A percentile compares a stretch with the other conserved stretches of the same genome.
Conservation (phyloP, 1,284 basidiomycete species). For the Neolentinus lepideus region DNA sequence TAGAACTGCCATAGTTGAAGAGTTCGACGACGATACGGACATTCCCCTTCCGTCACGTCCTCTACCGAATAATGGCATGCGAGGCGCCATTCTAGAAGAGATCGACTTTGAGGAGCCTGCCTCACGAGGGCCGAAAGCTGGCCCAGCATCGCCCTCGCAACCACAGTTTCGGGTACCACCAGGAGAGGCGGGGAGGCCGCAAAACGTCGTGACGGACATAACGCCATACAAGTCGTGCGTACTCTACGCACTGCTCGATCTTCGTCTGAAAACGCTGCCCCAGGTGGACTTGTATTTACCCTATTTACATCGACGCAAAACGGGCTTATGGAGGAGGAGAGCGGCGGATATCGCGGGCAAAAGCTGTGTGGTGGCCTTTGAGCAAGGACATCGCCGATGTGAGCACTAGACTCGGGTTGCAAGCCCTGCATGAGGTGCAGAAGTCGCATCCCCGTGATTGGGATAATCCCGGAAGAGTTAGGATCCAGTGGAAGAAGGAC, state of each 20-base stretch:
- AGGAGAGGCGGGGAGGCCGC: constrained; percentile 9
- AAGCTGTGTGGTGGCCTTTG: constrained; percentile 91
- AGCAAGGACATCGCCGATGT: constrained; percentile 90
- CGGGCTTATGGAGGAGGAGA: constrained; percentile 78
- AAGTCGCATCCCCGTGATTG: constrained; percentile 93
- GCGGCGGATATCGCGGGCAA: constrained; percentile 73
- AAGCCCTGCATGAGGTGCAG: constrained; percentile 80
- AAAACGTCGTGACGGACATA: constrained; percentile 54
- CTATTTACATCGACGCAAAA: constrained; percentile 96
- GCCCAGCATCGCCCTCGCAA: constrained; percentile 44
- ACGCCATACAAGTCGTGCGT: constrained; percentile 75
- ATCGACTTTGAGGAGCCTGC: constrained; percentile 36
- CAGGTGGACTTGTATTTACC: constrained; percentile 94
- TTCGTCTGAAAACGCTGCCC: constrained; percentile 3
- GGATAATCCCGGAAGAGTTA: constrained; percentile 92
- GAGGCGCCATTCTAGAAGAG: constrained; percentile 74
- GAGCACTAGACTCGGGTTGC: constrained; percentile 67
- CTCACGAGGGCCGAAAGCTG: constrained; percentile 20
- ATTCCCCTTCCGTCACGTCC: constrained; percentile 62
- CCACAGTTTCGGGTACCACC: constrained; percentile 20
- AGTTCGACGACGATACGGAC: constrained; percentile 89
- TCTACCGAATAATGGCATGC: constrained; percentile 57
- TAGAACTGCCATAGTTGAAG: constrained; percentile 54
- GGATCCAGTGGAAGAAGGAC: constrained; percentile 86
- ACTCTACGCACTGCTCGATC: constrained; percentile 1